These are phyloP conservation scores for Magnusiomyces clavatus DNA, from an alignment of 1,139 yeast genomes.

Conservation along the genomic window DNA sequence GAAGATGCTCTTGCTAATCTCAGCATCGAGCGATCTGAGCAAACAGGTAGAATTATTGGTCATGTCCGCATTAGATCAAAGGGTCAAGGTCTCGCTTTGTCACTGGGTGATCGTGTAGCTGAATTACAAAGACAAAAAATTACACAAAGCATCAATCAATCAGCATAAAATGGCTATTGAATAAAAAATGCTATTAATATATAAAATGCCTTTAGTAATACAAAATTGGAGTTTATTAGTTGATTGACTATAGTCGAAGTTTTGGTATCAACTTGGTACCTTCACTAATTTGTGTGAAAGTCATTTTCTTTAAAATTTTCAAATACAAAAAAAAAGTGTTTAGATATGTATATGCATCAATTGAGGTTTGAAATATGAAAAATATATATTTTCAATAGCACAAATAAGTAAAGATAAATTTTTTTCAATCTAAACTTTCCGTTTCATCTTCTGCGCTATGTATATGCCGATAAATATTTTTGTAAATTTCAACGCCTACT, in stretches of 20 bases:
- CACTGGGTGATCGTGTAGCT: slow-evolving; percentile 91
- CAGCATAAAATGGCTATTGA: not conserved
- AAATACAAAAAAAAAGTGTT: too few relatives aligned
- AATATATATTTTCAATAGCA: too few relatives aligned
- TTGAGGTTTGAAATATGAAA: too few relatives aligned
- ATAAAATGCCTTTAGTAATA: slow-evolving; percentile 1
- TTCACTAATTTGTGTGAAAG: too few relatives aligned
- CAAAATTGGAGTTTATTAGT: not conserved
- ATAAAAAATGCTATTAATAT: slow-evolving; percentile 1
- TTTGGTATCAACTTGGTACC: too few relatives aligned
- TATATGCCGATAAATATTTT: too few relatives aligned
- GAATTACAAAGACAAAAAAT: slow-evolving; percentile 25
- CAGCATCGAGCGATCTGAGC: slow-evolving; percentile 75
- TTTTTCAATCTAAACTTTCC: too few relatives aligned
- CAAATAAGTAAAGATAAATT: too few relatives aligned
- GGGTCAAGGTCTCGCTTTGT: slow-evolving; percentile 95
- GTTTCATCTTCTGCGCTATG: too few relatives aligned
- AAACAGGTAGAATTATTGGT: slow-evolving; percentile 71
- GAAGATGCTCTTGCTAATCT: slow-evolving; percentile 96
- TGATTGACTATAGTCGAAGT: not conserved
- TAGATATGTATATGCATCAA: too few relatives aligned
- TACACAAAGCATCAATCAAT: slow-evolving; percentile 8
- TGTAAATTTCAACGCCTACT: too few relatives aligned
- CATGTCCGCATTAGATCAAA: slow-evolving; percentile 95
- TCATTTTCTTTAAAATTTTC: too few relatives aligned